Evolutionary conservation across 2,329 filamentous ascomycete species (phyloP).

Genomic region (Fusarium nurragi): DNA sequence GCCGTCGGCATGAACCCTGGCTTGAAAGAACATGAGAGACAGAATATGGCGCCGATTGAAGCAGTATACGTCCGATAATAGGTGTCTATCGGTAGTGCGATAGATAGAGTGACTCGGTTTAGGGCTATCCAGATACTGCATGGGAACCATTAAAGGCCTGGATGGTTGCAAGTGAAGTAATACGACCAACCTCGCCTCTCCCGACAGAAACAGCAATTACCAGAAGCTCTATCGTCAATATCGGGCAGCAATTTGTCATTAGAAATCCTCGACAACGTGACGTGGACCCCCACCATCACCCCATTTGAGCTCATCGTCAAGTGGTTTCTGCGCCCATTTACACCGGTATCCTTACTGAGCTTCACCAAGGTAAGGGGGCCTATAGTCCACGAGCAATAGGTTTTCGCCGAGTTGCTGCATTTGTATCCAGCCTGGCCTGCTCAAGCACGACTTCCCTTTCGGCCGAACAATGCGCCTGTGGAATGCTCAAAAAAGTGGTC

Average conservation of each 20-base stretch:
- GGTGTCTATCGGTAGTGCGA: not conserved
- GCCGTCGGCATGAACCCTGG: constrained; percentile 25
- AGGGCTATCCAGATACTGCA: constrained; percentile 23
- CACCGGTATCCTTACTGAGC: constrained; percentile 18
- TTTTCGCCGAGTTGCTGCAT: constrained; percentile 9
- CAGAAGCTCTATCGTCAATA: constrained; percentile 18
- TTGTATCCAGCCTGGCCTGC: not conserved
- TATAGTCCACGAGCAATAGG: constrained; percentile 10
- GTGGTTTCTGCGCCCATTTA: constrained; percentile 29
- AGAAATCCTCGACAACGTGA: constrained; percentile 41
- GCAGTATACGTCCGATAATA: constrained; percentile 7
- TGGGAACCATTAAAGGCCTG: constrained; percentile 9
- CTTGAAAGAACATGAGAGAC: not conserved
- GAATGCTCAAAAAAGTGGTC: constrained; percentile 27
- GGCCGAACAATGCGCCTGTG: constrained; percentile 9
- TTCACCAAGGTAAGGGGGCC: constrained; percentile 26
- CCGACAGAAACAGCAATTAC: constrained; percentile 5
- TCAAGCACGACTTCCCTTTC: constrained; percentile 8
- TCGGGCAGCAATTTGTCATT: constrained; percentile 13
- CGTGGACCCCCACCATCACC: constrained; percentile 44
- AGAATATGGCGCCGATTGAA: not conserved
- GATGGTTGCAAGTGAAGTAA: constrained; percentile 2
- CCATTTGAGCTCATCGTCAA: constrained; percentile 32
- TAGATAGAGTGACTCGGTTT: constrained; percentile 14
- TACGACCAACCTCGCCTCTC: constrained; percentile 1